Evolutionary conservation across 169 alveolate genomes (phyloP).

Genomic region (Plasmodium yoelii): DNA sequence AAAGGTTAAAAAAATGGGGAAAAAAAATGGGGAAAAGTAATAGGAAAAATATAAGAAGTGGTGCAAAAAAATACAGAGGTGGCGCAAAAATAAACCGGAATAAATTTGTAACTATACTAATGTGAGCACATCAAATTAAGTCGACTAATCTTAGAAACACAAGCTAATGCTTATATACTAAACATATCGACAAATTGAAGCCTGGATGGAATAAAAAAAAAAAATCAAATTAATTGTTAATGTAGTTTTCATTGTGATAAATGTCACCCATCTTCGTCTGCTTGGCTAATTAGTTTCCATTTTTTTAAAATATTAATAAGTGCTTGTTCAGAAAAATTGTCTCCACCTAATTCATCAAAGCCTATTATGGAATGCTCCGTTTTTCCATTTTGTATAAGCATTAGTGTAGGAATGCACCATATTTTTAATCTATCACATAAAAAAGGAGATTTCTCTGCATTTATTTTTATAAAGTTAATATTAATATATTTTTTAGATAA

Average conservation of each 20-base stretch:
- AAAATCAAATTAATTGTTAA: too few relatives aligned
- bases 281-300: slow-evolving; percentile 40
- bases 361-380: slow-evolving; percentile 85
- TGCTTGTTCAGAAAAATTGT: slow-evolving; percentile 19
- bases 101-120: too few relatives aligned
- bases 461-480: slow-evolving; percentile 83
- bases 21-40: too few relatives aligned
- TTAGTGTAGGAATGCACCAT: slow-evolving; percentile 88
- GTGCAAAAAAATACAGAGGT: too few relatives aligned
- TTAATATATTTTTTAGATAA: slow-evolving; percentile 78
- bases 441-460: slow-evolving; percentile 85
- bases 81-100: too few relatives aligned
- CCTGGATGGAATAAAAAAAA: too few relatives aligned
- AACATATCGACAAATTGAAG: too few relatives aligned
- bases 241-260: background rate
- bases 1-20: background rate
- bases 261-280: slow-evolving; percentile 25
- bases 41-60: too few relatives aligned
- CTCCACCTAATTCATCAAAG: slow-evolving; percentile 87
- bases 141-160: too few relatives aligned
- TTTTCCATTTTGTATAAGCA: slow-evolving; percentile 81
- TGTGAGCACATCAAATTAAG: too few relatives aligned
- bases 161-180: too few relatives aligned
- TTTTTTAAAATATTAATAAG: slow-evolving; percentile 61
- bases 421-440: slow-evolving; percentile 85